Evolutionary conservation across 371 early-diverging fungal genomes (phyloP).

Genomic region (Mortierella sp.): DNA sequence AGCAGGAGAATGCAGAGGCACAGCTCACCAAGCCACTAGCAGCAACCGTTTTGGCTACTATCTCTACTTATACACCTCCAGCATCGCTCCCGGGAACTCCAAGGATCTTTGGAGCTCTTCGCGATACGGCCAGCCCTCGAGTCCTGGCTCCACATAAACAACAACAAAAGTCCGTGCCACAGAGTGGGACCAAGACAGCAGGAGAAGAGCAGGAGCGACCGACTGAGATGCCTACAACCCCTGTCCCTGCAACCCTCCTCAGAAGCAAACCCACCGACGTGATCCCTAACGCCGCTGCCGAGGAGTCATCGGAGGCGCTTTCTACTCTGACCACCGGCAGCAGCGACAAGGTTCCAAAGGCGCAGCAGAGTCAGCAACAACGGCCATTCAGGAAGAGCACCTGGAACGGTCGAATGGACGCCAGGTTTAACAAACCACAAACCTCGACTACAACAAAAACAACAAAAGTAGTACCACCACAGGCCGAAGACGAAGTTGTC

Average conservation of each 20-base stretch:
- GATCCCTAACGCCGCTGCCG: background rate
- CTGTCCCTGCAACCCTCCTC: background rate
- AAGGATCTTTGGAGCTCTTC: background rate
- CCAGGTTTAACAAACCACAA: conserved; percentile 4
- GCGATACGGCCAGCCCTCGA: background rate
- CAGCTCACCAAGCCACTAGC: background rate
- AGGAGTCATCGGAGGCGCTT: background rate
- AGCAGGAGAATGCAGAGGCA: background rate
- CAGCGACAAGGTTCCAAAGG: background rate
- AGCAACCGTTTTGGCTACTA: background rate
- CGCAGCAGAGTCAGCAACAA: background rate
- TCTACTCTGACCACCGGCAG: background rate
- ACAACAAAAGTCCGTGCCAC: background rate
- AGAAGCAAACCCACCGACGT: background rate
- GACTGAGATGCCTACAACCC: background rate
- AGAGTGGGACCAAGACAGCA: background rate
- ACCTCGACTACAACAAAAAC: background rate
- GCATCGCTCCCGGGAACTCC: background rate
- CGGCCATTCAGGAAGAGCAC: background rate
- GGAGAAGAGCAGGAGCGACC: background rate
- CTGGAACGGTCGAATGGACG: background rate
- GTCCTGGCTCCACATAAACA: background rate
- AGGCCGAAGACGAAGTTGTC: background rate
- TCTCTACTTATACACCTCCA: background rate
- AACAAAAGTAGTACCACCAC: conserved; percentile 12